Evolutionary conservation across 1,284 basidiomycete genomes (phyloP).

Genomic region (Leccinum pallidistipes): DNA sequence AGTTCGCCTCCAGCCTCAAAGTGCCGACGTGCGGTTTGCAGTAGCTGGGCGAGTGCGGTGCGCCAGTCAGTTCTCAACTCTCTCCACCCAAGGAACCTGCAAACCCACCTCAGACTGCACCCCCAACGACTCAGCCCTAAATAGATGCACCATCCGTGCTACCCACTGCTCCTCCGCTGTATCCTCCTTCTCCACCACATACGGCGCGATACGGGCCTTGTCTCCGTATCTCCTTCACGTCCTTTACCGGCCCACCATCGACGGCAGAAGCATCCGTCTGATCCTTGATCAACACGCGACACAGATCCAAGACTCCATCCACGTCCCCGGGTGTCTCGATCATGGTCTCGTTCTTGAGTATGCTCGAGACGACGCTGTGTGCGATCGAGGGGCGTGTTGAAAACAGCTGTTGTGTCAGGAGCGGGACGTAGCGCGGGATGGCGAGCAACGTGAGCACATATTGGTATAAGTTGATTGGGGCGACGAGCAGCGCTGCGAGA

Average conservation of each 20-base stretch:
- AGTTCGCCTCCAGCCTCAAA: no score
- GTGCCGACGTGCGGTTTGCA: no score
- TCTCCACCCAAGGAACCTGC: no score
- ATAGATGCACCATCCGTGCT: no score
- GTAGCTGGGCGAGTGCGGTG: no score
- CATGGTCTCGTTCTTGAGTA: not conserved
- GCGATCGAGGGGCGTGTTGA: conserved; percentile 70
- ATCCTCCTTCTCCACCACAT: no score
- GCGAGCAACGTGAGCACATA: conserved; percentile 93
- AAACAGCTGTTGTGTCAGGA: conserved; percentile 84
- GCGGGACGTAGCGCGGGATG: conserved; percentile 81
- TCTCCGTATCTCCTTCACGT: conserved; percentile 52
- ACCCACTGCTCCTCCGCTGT: no score
- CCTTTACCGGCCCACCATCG: conserved; percentile 18
- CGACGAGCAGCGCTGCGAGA: conserved; percentile 84
- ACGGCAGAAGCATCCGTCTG: conserved; percentile 67
- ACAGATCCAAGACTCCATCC: conserved; percentile 86
- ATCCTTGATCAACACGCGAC: conserved; percentile 88
- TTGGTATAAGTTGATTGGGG: conserved; percentile 82
- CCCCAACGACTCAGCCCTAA: no score
- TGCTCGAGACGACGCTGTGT: conserved; percentile 85
- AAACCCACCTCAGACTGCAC: no score
- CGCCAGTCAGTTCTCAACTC: no score
- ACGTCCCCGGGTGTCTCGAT: conserved; percentile 71
- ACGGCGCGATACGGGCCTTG: conserved; percentile 24